Evolutionary conservation across 139 green algal genomes (phyloP).

Genomic region (Ostreobium quekettii): DNA sequence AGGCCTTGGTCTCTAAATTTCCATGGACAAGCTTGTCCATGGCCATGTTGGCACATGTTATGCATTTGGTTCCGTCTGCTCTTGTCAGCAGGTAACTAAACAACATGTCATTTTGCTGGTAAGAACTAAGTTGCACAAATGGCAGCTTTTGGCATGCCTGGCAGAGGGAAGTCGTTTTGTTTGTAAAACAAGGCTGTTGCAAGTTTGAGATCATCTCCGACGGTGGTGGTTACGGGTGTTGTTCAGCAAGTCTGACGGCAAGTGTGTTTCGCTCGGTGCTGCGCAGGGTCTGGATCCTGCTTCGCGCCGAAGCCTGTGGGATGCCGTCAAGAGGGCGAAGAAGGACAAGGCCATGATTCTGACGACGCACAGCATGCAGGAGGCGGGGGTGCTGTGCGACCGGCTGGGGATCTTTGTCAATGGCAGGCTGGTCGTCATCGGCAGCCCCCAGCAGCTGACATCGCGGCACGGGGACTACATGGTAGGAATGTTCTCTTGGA

Average conservation of each 20-base stretch:
- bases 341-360: constrained; percentile 56
- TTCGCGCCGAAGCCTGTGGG: constrained; percentile 55
- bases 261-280: constrained; percentile 26
- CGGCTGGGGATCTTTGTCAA: constrained; percentile 70
- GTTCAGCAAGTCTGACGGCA: not conserved
- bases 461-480: constrained; percentile 53
- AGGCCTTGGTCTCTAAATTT: too few species aligned
- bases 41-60: too few species aligned
- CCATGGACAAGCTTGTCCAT: too few species aligned
- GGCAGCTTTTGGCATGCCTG: too few species aligned
- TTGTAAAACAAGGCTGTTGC: too few species aligned
- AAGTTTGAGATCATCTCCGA: not conserved
- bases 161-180: too few species aligned
- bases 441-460: constrained; percentile 76
- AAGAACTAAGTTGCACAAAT: too few species aligned
- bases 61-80: too few species aligned
- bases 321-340: constrained; percentile 47
- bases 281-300: constrained; percentile 46
- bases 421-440: constrained; percentile 76
- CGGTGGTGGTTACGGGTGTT: not conserved
- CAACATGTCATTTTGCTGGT: too few species aligned
- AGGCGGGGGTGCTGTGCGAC: constrained; percentile 53
- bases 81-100: too few species aligned
- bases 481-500: constrained; percentile 10
- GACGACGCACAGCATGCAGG: constrained; percentile 66